These are phyloP conservation scores for Fraxinus dipetala DNA, from an alignment of 305 asterid genomes.

Conservation along the genomic window DNA sequence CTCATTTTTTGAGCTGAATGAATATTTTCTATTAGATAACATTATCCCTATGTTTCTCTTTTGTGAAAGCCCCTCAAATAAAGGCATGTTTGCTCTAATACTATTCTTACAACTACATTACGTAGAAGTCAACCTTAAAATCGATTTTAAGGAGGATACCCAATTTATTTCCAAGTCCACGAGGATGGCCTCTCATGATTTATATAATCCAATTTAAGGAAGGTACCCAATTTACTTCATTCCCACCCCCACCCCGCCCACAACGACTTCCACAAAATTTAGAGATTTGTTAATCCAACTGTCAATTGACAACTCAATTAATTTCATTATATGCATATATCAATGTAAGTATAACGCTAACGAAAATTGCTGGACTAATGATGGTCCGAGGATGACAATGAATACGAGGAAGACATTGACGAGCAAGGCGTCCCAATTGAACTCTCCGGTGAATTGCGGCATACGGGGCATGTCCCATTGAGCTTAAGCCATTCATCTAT, in stretches of 20 bases:
- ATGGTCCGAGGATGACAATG: constrained; percentile 29
- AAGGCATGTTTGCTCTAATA: neutral
- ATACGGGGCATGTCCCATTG: constrained; percentile 64
- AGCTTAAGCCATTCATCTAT: constrained; percentile 73
- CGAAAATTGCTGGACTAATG: neutral
- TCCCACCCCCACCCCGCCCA: neutral
- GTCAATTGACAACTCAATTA: neutral
- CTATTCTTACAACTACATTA: neutral
- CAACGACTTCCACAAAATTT: neutral
- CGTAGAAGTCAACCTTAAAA: neutral
- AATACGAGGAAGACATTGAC: constrained; percentile 10
- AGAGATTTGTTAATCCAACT: neutral
- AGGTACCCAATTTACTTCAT: neutral
- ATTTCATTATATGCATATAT: neutral
- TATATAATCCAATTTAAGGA: neutral
- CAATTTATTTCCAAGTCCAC: neutral
- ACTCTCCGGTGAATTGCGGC: constrained; percentile 55
- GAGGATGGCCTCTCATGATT: neutral
- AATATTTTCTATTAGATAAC: neutral
- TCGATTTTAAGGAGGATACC: neutral
- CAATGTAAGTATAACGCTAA: neutral
- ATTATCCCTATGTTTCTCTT: neutral
- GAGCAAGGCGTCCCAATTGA: constrained; percentile 34
- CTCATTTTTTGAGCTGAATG: neutral
- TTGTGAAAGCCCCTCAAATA: neutral